These are phyloP conservation scores for Neolentinus lepideus DNA, from an alignment of 1,284 basidiomycete genomes.

Conservation along the genomic window DNA sequence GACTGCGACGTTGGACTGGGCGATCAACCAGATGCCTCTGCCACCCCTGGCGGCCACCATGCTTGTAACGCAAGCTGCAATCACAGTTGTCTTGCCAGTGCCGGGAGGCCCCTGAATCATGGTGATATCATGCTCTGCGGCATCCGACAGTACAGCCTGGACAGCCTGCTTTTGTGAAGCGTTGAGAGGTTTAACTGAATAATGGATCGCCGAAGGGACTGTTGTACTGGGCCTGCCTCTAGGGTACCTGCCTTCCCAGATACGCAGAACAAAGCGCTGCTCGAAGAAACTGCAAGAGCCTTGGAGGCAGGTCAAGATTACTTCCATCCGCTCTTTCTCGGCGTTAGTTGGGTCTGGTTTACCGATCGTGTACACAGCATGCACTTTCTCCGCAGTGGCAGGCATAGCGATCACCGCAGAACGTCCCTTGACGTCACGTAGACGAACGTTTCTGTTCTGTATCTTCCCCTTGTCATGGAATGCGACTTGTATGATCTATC, in stretches of 20 bases:
- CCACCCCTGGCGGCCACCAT: slow-evolving; percentile 10
- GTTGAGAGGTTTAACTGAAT: slow-evolving; percentile 3
- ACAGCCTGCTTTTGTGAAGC: slow-evolving; percentile 11
- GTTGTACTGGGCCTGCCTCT: not conserved
- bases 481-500: not conserved
- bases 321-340: slow-evolving; percentile 1
- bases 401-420: not conserved
- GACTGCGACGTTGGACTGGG: slow-evolving; percentile 35
- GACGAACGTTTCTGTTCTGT: not conserved
- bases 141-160: slow-evolving; percentile 14
- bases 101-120: slow-evolving; percentile 17
- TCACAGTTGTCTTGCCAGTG: slow-evolving; percentile 29
- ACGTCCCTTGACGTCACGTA: not conserved
- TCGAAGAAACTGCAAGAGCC: slow-evolving; percentile 5
- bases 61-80: slow-evolving; percentile 20
- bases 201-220: not conserved
- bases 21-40: slow-evolving; percentile 22
- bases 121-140: slow-evolving; percentile 1
- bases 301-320: slow-evolving; percentile 1
- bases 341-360: slow-evolving; percentile 13
- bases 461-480: not conserved
- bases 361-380: slow-evolving; percentile 12
- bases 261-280: slow-evolving; percentile 5
- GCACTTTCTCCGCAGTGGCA: slow-evolving; percentile 3
- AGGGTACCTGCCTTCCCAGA: slow-evolving; percentile 4